Evolutionary conservation across 768 basidiomycete genomes (phyloP).

Genomic region (Hebeloma cylindrosporum): DNA sequence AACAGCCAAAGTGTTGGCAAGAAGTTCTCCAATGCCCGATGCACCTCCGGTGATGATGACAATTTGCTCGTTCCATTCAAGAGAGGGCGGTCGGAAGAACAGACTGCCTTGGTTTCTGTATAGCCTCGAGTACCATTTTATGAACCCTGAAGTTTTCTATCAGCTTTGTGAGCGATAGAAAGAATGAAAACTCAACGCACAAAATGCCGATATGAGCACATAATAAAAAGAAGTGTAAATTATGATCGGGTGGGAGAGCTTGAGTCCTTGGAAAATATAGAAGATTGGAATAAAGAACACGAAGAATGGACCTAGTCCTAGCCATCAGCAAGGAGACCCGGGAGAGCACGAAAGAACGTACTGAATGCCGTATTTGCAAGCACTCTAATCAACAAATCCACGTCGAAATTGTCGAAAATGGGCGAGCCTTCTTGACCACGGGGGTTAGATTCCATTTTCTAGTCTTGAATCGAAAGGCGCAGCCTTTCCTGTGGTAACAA

Average conservation of each 20-base stretch:
- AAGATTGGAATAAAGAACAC: slow-evolving; percentile 77
- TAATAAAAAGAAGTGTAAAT: slow-evolving; percentile 54
- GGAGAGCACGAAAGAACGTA: slow-evolving; percentile 36
- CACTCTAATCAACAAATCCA: slow-evolving; percentile 80
- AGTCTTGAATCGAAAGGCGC: slow-evolving; percentile 27
- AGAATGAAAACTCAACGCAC: slow-evolving; percentile 44
- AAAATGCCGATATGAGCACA: slow-evolving; percentile 58
- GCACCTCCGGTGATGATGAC: slow-evolving; percentile 93
- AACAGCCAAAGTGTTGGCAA: slow-evolving; percentile 85
- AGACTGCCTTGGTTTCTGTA: slow-evolving; percentile 75
- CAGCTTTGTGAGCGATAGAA: slow-evolving; percentile 3
- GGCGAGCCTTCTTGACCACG: slow-evolving; percentile 40
- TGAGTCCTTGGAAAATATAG: slow-evolving; percentile 68
- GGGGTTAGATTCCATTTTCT: slow-evolving; percentile 29
- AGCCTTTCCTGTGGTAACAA: slow-evolving; percentile 25
- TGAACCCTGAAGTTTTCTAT: slow-evolving; percentile 47
- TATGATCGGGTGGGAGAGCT: slow-evolving; percentile 51
- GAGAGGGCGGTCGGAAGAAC: slow-evolving; percentile 54
- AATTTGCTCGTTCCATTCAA: slow-evolving; percentile 89
- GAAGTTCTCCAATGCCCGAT: slow-evolving; percentile 84
- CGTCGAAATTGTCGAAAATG: slow-evolving; percentile 68
- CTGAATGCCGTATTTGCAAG: slow-evolving; percentile 78
- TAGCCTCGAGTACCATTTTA: slow-evolving; percentile 68
- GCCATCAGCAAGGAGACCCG: slow-evolving; percentile 1
- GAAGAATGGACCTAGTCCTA: slow-evolving; percentile 75